Conservation (phyloP, 2,329 filamentous ascomycete genomes). For the Aspergillus eucalypticola region DNA sequence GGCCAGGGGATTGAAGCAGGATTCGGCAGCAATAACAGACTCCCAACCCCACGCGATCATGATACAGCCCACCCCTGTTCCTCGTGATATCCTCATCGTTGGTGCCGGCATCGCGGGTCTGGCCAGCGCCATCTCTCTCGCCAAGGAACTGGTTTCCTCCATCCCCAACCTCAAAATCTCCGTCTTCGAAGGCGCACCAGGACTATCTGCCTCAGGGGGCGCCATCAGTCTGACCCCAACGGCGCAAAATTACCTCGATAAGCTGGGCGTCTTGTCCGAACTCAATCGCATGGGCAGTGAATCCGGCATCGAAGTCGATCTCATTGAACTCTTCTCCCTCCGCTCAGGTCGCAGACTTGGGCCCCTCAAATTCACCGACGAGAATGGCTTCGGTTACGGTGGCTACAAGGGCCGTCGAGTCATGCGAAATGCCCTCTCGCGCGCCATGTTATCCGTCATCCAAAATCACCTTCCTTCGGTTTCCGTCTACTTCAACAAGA, state of each 20-base stretch:
- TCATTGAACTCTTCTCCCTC: conserved; percentile 35
- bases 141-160: conserved; percentile 18
- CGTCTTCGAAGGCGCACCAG: conserved; percentile 31
- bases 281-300: conserved; percentile 33
- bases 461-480: conserved; percentile 18
- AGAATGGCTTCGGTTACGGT: conserved; percentile 26
- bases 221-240: conserved; percentile 41
- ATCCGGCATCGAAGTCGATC: conserved; percentile 31
- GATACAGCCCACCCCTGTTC: conserved; percentile 4
- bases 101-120: conserved; percentile 27
- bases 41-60: neutral
- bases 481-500: conserved; percentile 11
- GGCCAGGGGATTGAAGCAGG: neutral
- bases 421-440: conserved; percentile 34
- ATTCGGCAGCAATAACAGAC: neutral
- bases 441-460: conserved; percentile 34
- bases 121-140: conserved; percentile 22
- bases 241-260: conserved; percentile 36
- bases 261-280: conserved; percentile 35
- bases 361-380: conserved; percentile 30
- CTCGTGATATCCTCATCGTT: conserved; percentile 23
- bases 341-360: conserved; percentile 35
- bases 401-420: conserved; percentile 35
- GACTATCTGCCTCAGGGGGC: conserved; percentile 35
- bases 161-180: conserved; percentile 24